Evolutionary conservation across 2,329 filamentous ascomycete genomes (phyloP).

Genomic region (Xylaria sp.): DNA sequence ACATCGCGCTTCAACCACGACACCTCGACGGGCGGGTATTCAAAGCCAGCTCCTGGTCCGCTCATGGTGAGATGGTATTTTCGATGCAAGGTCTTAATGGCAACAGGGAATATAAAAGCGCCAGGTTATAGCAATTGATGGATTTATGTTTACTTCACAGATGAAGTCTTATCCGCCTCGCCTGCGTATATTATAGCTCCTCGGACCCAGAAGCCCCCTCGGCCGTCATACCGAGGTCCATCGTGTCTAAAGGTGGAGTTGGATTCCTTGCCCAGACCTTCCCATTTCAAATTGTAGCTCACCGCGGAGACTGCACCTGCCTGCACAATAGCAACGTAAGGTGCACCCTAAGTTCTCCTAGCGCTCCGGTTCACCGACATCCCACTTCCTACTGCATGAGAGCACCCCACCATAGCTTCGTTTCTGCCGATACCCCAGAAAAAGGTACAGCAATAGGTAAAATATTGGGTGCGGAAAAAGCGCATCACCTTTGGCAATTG

Average conservation of each 20-base stretch:
- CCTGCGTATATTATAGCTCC: slow-evolving; percentile 2
- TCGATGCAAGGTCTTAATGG: background rate
- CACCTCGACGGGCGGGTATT: slow-evolving; percentile 80
- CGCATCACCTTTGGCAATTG: slow-evolving; percentile 8
- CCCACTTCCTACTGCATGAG: background rate
- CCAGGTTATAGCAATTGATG: background rate
- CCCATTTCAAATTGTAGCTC: background rate
- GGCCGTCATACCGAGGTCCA: slow-evolving; percentile 32
- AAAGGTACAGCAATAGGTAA: background rate
- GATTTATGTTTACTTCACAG: background rate
- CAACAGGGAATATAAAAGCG: background rate
- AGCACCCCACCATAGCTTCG: slow-evolving; percentile 14
- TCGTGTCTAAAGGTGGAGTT: slow-evolving; percentile 19
- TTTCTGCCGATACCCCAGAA: slow-evolving; percentile 17
- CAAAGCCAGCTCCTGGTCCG: slow-evolving; percentile 74
- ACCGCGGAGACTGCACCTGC: background rate
- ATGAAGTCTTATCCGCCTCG: too few species aligned
- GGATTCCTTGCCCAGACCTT: too few species aligned
- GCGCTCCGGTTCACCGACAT: background rate
- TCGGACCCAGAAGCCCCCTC: slow-evolving; percentile 18
- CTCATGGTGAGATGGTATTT: slow-evolving; percentile 50
- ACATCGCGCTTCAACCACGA: slow-evolving; percentile 89
- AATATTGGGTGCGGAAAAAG: background rate
- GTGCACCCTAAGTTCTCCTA: too few species aligned
- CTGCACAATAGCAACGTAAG: too few species aligned